Percentiles rank a stretch among this genome's conserved stretches.
phyloP scores from a whole-genome alignment of 1,284 basidiomycete genomes.

The Pseudozyma hubeiensis region DNA sequence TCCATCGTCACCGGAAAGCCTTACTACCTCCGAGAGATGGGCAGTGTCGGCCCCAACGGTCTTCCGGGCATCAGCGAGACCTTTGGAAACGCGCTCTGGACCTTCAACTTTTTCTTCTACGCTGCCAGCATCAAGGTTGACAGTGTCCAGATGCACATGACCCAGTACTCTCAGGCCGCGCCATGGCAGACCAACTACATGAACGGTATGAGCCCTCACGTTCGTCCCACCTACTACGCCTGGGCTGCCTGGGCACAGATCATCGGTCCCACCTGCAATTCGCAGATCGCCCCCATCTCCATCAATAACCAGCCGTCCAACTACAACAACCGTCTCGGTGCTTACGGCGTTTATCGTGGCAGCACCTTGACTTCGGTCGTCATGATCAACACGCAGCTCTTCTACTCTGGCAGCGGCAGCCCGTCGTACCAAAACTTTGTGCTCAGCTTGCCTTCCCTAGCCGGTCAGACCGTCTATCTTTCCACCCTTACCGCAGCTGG shows the following conservation, averaged over 20 bases:
- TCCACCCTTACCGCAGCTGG: constrained; percentile 42
- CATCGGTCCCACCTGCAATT: constrained; percentile 53
- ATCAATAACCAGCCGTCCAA: constrained; percentile 30
- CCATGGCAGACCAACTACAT: constrained; percentile 54
- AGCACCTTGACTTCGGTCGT: constrained; percentile 37
- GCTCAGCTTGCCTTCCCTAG: constrained; percentile 40
- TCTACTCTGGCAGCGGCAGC: constrained; percentile 23
- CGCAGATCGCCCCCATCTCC: constrained; percentile 29
- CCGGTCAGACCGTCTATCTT: constrained; percentile 51
- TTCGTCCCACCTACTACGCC: constrained; percentile 58
- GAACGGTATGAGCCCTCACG: constrained; percentile 32
- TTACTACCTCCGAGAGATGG: constrained; percentile 61
- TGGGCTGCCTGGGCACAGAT: constrained; percentile 58
- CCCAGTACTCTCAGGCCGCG: constrained; percentile 44
- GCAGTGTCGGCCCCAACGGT: constrained; percentile 57
- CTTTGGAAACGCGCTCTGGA: constrained; percentile 60
- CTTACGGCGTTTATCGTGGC: constrained; percentile 48
- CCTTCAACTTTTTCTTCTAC: constrained; percentile 60
- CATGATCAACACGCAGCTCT: constrained; percentile 53
- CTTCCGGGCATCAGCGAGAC: constrained; percentile 53
- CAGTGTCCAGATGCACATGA: constrained; percentile 62
- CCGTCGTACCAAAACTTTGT: constrained; percentile 35
- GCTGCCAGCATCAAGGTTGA: constrained; percentile 53
- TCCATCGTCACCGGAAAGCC: constrained; percentile 54
- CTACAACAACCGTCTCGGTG: constrained; percentile 47